Conservation (phyloP, 2,329 filamentous ascomycete genomes). For the Alternaria consortialis region DNA sequence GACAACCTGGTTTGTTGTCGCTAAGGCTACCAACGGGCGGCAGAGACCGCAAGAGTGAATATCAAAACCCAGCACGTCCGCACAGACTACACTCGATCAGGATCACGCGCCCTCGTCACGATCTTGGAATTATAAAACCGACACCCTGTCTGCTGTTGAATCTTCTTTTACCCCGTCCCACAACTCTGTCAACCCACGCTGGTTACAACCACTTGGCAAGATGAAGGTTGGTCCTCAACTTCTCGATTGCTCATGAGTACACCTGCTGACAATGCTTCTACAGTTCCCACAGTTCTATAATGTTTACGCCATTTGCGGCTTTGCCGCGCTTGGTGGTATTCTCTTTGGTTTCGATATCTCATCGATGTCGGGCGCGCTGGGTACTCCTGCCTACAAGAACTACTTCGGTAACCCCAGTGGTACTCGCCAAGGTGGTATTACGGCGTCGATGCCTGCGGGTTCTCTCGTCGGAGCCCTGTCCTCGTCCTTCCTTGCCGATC, state of each 20-base stretch:
- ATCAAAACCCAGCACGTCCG: constrained; percentile 10
- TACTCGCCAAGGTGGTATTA: constrained; percentile 55
- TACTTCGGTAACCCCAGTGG: constrained; percentile 50
- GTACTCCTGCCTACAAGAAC: constrained; percentile 49
- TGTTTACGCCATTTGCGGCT: constrained; percentile 58
- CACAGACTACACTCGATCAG: constrained; percentile 19
- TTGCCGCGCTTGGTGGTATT: constrained; percentile 65
- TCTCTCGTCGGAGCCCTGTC: constrained; percentile 58
- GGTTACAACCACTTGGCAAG: constrained; percentile 28
- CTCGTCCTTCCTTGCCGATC: constrained; percentile 59
- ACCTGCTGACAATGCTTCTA: constrained; percentile 5
- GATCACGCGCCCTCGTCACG: constrained; percentile 31
- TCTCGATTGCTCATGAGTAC: neutral
- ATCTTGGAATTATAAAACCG: constrained; percentile 21
- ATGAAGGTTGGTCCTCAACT: constrained; percentile 38
- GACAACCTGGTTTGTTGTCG: constrained; percentile 4
- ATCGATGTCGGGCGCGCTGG: constrained; percentile 52
- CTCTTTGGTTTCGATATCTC: constrained; percentile 54
- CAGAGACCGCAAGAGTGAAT: constrained; percentile 20
- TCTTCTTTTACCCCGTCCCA: constrained; percentile 3
- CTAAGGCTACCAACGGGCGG: constrained; percentile 11
- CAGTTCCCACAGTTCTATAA: constrained; percentile 56
- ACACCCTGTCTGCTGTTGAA: neutral
- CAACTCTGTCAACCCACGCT: constrained; percentile 18
- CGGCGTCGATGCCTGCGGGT: constrained; percentile 60